phyloP scores from a whole-genome alignment of 352 stramenopile genomes.

The Elongisporangium senticosum region DNA sequence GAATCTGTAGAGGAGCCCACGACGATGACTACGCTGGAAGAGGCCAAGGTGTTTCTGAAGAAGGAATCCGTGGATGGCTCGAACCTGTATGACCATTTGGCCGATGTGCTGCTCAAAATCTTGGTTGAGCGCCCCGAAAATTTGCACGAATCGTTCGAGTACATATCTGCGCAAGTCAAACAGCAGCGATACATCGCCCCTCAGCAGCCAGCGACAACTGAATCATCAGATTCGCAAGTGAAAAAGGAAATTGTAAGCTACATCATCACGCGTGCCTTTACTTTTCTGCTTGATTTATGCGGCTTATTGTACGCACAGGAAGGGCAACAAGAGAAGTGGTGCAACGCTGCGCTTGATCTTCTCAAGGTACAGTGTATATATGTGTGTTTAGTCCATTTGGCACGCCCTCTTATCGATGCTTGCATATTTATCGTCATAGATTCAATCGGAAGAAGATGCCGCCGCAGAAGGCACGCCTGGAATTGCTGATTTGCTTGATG shows the following conservation, averaged over 20 bases:
- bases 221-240: constrained; percentile 21
- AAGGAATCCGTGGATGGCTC: constrained; percentile 66
- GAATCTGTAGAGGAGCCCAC: neutral
- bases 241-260: constrained; percentile 52
- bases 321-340: constrained; percentile 58
- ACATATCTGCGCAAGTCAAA: constrained; percentile 80
- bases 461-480: constrained; percentile 28
- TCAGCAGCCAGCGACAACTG: constrained; percentile 20
- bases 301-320: constrained; percentile 20
- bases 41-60: constrained; percentile 87
- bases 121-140: constrained; percentile 83
- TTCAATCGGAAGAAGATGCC: constrained; percentile 48
- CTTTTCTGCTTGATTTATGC: constrained; percentile 1
- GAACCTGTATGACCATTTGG: constrained; percentile 84
- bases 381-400: too few species aligned
- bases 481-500: constrained; percentile 62
- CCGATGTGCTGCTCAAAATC: constrained; percentile 83
- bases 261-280: neutral
- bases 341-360: constrained; percentile 49
- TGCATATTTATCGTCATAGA: constrained; percentile 5
- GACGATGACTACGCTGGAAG: constrained; percentile 71
- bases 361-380: constrained; percentile 33
- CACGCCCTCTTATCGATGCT: too few species aligned
- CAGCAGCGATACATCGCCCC: constrained; percentile 59
- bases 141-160: constrained; percentile 83